Conservation (phyloP, 192 early-diverging fungal species). For the Backusella parvicylindrica region DNA sequence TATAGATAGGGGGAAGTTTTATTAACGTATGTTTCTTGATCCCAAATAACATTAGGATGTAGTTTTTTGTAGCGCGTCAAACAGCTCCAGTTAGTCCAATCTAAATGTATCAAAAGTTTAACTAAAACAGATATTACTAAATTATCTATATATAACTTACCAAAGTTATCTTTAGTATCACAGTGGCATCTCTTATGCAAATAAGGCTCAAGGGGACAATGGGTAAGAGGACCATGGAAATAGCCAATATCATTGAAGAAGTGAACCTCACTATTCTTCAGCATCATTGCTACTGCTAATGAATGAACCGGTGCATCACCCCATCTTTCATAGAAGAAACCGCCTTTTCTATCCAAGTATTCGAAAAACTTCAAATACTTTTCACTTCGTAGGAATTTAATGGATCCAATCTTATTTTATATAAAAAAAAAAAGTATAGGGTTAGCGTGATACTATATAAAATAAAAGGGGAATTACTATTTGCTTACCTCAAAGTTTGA, state of each 20-base stretch:
- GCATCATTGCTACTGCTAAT: constrained; percentile 26
- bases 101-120: background rate
- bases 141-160: constrained; percentile 12
- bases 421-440: background rate
- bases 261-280: constrained; percentile 21
- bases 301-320: constrained; percentile 35
- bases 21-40: constrained; percentile 1
- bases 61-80: background rate
- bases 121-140: background rate
- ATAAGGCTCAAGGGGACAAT: constrained; percentile 23
- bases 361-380: constrained; percentile 58
- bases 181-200: constrained; percentile 18
- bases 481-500: constrained; percentile 61
- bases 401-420: constrained; percentile 46
- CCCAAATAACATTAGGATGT: constrained; percentile 6
- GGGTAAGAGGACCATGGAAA: constrained; percentile 21
- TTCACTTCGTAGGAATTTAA: constrained; percentile 51
- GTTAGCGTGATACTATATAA: background rate
- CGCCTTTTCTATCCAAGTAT: constrained; percentile 49
- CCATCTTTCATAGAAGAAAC: constrained; percentile 81
- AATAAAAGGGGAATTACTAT: constrained; percentile 62
- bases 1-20: constrained; percentile 2
- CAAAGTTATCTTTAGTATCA: constrained; percentile 22
- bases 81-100: constrained; percentile 20
- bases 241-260: constrained; percentile 39